Base-by-base conservation (phyloP, 352 stramenopile species). In the Pseudoperonospora humuli region DNA sequence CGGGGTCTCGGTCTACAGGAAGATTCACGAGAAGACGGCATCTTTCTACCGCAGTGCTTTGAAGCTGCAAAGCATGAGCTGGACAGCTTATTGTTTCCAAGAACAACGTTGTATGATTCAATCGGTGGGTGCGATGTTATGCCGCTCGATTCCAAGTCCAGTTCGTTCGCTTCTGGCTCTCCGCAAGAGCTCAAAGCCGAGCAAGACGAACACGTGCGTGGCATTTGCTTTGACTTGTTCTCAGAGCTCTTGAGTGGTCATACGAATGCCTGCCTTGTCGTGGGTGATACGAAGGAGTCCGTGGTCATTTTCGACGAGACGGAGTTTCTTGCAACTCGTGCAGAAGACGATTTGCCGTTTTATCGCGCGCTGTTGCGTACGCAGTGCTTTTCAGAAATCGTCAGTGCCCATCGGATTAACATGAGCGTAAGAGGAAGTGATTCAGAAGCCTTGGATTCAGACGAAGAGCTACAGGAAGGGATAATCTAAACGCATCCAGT, bases 271-370 rank as follows among this genome's bases (percentile, higher is more conserved):
- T 86, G 76, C 19, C 61, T 92, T 6, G 75, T 89, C 25, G 80
- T 92, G 28, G 80, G 80, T 29, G 80, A 92, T 53, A 86, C 77
- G 31, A 86, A 82, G 29, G 80, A 92, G 51, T 92, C 77, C 3
- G 80, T 92, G 14, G 78, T 92, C 27, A 92, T 92, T 39, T 92
- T 92, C 36, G 80, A 92, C 36, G 80, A 92, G 55, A 86, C 60
- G 5, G 72, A 92, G 55, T 92, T 92, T 41, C 63, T 88, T 20
- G 64, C 76, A 13, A 76, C 71, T 21, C 70, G 70, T 33, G 59
- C 64, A 3, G 58, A 68, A 0, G 64, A 81, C 37, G 80, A 89
- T 32, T 46, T 61, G 40, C 49, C 54, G 5, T 92, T 89, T 52
- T 85, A 85, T 51, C 51, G 75, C 23, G 61, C 70, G 25, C 57